Conservation (phyloP, 1,284 basidiomycete species). For the Xerocomus amazonicus region DNA sequence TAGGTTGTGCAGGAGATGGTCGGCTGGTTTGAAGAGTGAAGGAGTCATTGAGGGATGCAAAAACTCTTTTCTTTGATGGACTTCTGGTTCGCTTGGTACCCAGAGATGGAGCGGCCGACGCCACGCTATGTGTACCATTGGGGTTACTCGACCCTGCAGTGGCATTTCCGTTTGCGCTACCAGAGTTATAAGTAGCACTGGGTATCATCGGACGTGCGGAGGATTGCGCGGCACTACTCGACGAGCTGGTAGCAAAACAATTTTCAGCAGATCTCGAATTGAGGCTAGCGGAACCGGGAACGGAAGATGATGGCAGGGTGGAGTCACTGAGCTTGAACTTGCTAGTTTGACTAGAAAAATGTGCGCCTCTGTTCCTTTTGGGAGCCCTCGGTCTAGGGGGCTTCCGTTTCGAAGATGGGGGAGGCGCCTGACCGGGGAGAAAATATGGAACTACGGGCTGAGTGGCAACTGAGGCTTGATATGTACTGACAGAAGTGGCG, state of each 20-base stretch:
- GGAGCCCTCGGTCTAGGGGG: slow-evolving; percentile 26
- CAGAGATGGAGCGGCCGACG: not conserved
- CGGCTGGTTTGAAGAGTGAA: slow-evolving; percentile 2
- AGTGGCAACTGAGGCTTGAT: slow-evolving; percentile 39
- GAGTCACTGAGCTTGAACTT: slow-evolving; percentile 24
- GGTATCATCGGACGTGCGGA: slow-evolving; percentile 8
- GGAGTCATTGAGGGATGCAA: not conserved
- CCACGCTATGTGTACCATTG: not conserved
- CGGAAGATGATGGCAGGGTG: slow-evolving; percentile 17
- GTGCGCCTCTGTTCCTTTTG: slow-evolving; percentile 23
- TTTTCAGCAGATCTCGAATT: slow-evolving; percentile 9
- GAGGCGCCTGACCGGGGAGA: slow-evolving; percentile 47
- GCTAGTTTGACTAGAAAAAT: slow-evolving; percentile 25
- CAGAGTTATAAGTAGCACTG: not conserved
- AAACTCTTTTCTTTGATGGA: slow-evolving; percentile 11
- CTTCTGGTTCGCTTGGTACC: slow-evolving; percentile 12
- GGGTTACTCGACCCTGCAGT: slow-evolving; percentile 1
- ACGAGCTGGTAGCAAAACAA: slow-evolving; percentile 5
- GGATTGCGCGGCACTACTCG: not conserved
- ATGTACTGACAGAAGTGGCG: slow-evolving; percentile 39
- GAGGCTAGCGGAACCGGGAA: slow-evolving; percentile 28
- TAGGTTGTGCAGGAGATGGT: slow-evolving; percentile 8
- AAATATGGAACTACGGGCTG: slow-evolving; percentile 33
- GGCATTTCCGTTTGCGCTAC: slow-evolving; percentile 3
- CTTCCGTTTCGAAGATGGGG: slow-evolving; percentile 23